phyloP scores from a whole-genome alignment of 2,329 filamentous ascomycete genomes.

The Pestalotiopsis sp. region DNA sequence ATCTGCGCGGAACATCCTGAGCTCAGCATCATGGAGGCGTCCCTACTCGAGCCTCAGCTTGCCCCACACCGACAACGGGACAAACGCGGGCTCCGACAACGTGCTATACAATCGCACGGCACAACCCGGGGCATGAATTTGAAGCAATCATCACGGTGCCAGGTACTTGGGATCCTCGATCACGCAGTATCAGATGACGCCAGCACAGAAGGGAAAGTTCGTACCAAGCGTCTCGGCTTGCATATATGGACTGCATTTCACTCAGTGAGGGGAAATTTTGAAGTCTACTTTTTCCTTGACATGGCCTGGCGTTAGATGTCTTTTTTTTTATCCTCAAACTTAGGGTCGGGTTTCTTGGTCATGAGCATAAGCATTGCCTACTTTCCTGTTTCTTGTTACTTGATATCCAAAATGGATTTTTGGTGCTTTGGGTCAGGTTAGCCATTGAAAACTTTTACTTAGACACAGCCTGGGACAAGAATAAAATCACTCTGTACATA shows the following conservation, averaged over 20 bases:
- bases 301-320: background rate
- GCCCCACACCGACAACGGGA: slow-evolving; percentile 33
- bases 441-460: background rate
- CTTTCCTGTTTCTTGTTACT: background rate
- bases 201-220: background rate
- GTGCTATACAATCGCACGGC: slow-evolving; percentile 30
- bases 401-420: background rate
- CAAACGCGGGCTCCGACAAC: slow-evolving; percentile 18
- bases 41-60: slow-evolving; percentile 38
- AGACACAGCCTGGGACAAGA: background rate
- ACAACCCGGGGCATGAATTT: slow-evolving; percentile 29
- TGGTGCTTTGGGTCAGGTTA: background rate
- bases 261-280: background rate
- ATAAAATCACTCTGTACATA: background rate
- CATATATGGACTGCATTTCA: background rate
- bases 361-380: slow-evolving; percentile 3
- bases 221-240: background rate
- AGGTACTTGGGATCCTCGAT: background rate
- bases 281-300: background rate
- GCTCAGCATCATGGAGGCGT: slow-evolving; percentile 21
- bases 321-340: background rate
- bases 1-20: slow-evolving; percentile 14
- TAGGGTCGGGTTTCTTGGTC: background rate
- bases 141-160: background rate
- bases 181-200: background rate